Conservation (phyloP, 2,329 filamentous ascomycete genomes). For the Daldinia sp. region DNA sequence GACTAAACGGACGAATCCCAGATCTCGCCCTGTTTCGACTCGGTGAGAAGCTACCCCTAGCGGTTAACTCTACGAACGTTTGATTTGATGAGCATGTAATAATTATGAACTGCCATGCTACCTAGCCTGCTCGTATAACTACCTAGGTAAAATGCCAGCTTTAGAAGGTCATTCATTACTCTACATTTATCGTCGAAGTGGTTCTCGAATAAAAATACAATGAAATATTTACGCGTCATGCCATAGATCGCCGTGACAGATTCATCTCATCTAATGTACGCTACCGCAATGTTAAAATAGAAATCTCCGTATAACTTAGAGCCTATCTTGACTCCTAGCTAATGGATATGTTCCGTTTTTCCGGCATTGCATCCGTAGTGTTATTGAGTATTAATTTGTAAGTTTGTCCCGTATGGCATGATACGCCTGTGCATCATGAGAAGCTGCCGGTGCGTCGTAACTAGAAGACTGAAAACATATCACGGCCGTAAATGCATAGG, state of each 20-base stretch:
- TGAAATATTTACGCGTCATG: neutral
- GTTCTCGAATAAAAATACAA: neutral
- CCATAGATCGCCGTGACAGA: too few species aligned
- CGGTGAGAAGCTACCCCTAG: conserved; percentile 6
- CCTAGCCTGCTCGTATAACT: too few species aligned
- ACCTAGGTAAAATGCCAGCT: neutral
- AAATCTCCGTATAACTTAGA: neutral
- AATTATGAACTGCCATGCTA: too few species aligned
- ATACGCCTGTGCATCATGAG: neutral
- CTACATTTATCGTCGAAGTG: too few species aligned
- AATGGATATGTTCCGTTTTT: neutral
- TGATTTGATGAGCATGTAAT: neutral
- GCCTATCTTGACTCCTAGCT: neutral
- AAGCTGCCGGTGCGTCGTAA: too few species aligned
- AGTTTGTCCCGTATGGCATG: neutral
- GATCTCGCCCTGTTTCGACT: conserved; percentile 2
- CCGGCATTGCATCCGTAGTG: neutral
- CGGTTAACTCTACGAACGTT: neutral
- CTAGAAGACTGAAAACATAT: too few species aligned
- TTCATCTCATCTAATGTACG: neutral
- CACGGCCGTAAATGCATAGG: neutral
- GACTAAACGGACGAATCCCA: neutral
- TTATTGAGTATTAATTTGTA: neutral
- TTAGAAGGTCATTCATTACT: neutral
- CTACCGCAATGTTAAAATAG: neutral